Conservation (phyloP, 345 rosid species). For the Rubroshorea leprosula region DNA sequence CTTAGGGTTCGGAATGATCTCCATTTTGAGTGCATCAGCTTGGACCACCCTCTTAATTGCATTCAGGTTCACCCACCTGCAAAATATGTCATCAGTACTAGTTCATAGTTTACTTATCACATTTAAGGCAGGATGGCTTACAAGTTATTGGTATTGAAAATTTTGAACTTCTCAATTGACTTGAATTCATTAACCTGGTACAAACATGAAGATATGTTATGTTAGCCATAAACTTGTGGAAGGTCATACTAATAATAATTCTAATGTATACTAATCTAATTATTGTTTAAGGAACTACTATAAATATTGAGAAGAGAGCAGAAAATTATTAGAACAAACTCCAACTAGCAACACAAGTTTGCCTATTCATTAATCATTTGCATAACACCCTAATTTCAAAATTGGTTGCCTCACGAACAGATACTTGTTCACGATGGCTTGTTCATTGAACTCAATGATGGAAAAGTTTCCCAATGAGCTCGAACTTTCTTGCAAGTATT, state of each 20-base stretch:
- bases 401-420: too few relatives aligned
- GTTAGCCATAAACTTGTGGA: constrained; percentile 4
- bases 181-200: constrained; percentile 92
- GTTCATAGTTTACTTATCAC: constrained; percentile 10
- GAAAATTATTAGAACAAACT: too few relatives aligned
- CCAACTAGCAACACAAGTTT: too few relatives aligned
- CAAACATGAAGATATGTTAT: constrained; percentile 5
- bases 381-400: too few relatives aligned
- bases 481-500: too few relatives aligned
- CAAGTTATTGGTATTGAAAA: constrained; percentile 97
- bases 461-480: too few relatives aligned
- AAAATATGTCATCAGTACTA: constrained; percentile 21
- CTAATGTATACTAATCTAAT: too few relatives aligned
- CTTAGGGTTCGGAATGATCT: constrained; percentile 96
- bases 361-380: too few relatives aligned
- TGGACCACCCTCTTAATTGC: constrained; percentile 93
- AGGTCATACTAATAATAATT: background rate
- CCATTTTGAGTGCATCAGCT: constrained; percentile 93
- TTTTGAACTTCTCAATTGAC: constrained; percentile 98
- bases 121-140: constrained; percentile 32
- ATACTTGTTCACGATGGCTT: too few relatives aligned
- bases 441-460: too few relatives aligned
- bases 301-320: too few relatives aligned
- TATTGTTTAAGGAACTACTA: too few relatives aligned
- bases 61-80: constrained; percentile 92